Percentiles rank a stretch among this genome's conserved stretches.
These are phyloP conservation scores for Suhomyces pyralidae DNA, from an alignment of 805 yeast species.

Conservation along the genomic window DNA sequence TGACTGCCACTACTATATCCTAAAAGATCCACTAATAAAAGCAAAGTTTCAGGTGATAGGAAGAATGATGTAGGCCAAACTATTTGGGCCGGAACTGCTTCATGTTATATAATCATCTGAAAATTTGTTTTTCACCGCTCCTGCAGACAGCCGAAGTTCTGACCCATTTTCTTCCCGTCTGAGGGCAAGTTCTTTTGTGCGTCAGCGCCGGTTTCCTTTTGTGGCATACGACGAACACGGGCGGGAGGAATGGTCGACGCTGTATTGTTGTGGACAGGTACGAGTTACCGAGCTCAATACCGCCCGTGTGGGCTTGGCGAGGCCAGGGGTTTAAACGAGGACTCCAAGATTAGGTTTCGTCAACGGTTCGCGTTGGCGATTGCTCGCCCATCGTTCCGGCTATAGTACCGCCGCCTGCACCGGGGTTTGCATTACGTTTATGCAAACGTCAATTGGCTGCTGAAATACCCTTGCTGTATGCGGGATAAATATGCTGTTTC, in stretches of 20 bases:
- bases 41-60: neutral
- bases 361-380: neutral
- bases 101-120: conserved; percentile 1
- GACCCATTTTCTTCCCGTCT: conserved; percentile 1
- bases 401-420: neutral
- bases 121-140: conserved; percentile 1
- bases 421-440: neutral
- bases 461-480: neutral
- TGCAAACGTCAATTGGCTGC: neutral
- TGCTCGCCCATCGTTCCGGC: neutral
- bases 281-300: neutral
- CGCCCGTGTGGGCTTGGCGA: neutral
- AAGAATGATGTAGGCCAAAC: neutral
- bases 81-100: neutral
- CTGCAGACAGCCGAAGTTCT: neutral
- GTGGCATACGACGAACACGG: neutral
- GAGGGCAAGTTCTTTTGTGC: neutral
- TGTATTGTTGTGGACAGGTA: neutral
- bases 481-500: neutral
- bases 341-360: neutral
- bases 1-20: neutral
- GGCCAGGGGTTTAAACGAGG: neutral
- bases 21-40: neutral
- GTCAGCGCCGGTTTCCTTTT: conserved; percentile 1
- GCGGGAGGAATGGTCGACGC: neutral